These are phyloP conservation scores for Mariannaea sp. DNA, from an alignment of 2,329 filamentous ascomycete species.

Conservation along the genomic window DNA sequence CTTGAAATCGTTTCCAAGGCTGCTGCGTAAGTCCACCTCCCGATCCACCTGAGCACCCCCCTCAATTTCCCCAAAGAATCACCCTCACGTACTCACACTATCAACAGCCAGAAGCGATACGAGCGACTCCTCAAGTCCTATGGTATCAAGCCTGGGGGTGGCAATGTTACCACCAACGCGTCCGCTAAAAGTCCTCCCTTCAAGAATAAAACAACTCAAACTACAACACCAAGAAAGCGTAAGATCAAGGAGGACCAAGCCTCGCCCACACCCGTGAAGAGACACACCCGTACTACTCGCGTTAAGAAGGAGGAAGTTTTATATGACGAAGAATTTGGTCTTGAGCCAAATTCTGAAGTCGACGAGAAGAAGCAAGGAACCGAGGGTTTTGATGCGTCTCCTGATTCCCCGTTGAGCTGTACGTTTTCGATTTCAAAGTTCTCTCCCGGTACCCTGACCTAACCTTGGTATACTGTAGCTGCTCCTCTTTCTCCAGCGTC, in stretches of 20 bases:
- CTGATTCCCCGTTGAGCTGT: constrained; percentile 28
- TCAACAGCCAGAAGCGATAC: constrained; percentile 66
- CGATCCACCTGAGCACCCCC: too few relatives aligned
- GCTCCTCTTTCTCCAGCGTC: background rate
- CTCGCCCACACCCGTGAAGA: constrained; percentile 29
- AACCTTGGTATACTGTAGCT: background rate
- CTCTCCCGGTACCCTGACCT: background rate
- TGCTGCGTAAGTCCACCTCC: constrained; percentile 64
- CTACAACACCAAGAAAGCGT: constrained; percentile 11
- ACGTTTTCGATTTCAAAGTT: background rate
- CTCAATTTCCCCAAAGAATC: background rate
- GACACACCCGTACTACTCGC: constrained; percentile 35
- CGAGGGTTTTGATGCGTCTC: constrained; percentile 17
- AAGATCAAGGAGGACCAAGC: constrained; percentile 3
- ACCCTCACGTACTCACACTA: background rate
- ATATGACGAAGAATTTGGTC: too few relatives aligned
- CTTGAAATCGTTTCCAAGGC: constrained; percentile 67
- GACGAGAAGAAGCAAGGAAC: constrained; percentile 33
- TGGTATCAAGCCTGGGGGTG: constrained; percentile 46
- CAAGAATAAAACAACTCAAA: constrained; percentile 3
- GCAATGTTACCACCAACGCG: constrained; percentile 7
- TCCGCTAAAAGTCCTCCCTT: constrained; percentile 32
- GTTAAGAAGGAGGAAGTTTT: constrained; percentile 35
- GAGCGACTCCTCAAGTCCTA: constrained; percentile 67
- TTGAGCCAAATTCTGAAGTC: constrained; percentile 11